Percentiles rank a stretch among this genome's conserved stretches.
Evolutionary conservation across 371 early-diverging fungal species (phyloP).

Genomic region (Cokeromyces recurvatus): DNA sequence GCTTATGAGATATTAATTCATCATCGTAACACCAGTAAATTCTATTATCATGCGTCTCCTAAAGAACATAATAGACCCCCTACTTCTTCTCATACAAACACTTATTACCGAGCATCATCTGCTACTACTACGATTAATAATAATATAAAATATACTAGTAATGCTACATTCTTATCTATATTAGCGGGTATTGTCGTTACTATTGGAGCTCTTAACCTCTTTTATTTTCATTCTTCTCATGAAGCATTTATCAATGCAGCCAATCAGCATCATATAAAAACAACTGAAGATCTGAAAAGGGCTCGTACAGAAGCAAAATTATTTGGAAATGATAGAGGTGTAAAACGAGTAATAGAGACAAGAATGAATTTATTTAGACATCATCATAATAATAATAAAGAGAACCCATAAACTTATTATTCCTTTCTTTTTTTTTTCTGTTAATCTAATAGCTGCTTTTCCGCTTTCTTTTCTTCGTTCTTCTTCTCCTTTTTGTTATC

Average conservation of each 20-base stretch:
- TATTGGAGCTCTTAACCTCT: conserved; percentile 18
- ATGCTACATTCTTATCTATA: conserved; percentile 28
- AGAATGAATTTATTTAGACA: conserved; percentile 23
- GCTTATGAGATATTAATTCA: conserved; percentile 37
- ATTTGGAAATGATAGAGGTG: conserved; percentile 38
- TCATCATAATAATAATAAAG: conserved; percentile 3
- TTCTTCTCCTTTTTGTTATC: not conserved
- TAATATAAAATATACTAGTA: conserved; percentile 26
- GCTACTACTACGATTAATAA: conserved; percentile 14
- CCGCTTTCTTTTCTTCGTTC: not conserved
- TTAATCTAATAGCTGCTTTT: too few relatives aligned
- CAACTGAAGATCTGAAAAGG: conserved; percentile 27
- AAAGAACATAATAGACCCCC: conserved; percentile 9
- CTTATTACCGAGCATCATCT: conserved; percentile 9
- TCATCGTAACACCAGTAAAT: conserved; percentile 11
- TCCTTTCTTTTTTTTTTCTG: not conserved
- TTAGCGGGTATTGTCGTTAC: conserved; percentile 27
- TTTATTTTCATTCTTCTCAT: conserved; percentile 24
- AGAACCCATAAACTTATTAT: not conserved
- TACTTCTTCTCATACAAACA: conserved; percentile 10
- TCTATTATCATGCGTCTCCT: conserved; percentile 7
- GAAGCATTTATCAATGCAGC: conserved; percentile 21
- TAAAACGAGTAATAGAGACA: conserved; percentile 32
- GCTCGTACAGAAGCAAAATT: conserved; percentile 41
- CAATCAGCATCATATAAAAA: conserved; percentile 31